Conservation (phyloP, 2,329 filamentous ascomycete species). For the Penicillium fuscoglaucum region DNA sequence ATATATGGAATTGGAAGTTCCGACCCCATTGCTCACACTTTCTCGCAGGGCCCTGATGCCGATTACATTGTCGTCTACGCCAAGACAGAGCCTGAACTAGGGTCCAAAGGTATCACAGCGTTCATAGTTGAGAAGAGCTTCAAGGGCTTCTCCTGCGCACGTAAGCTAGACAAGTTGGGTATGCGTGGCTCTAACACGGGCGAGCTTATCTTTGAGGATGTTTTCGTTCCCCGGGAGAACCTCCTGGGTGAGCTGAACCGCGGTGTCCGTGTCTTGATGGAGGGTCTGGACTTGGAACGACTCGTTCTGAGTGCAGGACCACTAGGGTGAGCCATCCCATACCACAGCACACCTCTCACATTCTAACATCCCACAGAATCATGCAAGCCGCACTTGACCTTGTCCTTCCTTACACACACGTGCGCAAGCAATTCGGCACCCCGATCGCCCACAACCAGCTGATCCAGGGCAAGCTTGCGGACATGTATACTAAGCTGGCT, state of each 20-base stretch:
- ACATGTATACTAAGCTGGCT: conserved; percentile 95
- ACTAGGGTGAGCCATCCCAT: conserved; percentile 57
- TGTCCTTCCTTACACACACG: conserved; percentile 83
- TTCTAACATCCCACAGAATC: conserved; percentile 50
- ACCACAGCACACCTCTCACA: background rate
- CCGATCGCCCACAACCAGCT: conserved; percentile 93
- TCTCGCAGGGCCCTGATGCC: conserved; percentile 71
- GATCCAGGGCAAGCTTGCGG: conserved; percentile 86
- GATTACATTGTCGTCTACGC: conserved; percentile 93
- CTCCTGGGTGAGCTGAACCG: conserved; percentile 76
- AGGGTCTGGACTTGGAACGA: conserved; percentile 89
- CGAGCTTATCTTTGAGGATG: conserved; percentile 84
- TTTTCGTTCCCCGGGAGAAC: conserved; percentile 83
- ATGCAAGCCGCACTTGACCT: conserved; percentile 92
- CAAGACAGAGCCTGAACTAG: conserved; percentile 80
- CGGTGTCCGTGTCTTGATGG: conserved; percentile 91
- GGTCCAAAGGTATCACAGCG: conserved; percentile 88
- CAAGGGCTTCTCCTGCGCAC: conserved; percentile 78
- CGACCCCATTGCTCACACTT: conserved; percentile 3
- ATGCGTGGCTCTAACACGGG: conserved; percentile 98
- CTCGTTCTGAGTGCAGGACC: conserved; percentile 89
- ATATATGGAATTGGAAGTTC: background rate
- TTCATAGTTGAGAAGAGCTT: conserved; percentile 75
- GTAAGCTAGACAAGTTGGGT: conserved; percentile 95
- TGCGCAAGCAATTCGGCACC: conserved; percentile 80